Base-by-base conservation (phyloP, 2,329 filamentous ascomycete species). In the Cytospora piceae region DNA sequence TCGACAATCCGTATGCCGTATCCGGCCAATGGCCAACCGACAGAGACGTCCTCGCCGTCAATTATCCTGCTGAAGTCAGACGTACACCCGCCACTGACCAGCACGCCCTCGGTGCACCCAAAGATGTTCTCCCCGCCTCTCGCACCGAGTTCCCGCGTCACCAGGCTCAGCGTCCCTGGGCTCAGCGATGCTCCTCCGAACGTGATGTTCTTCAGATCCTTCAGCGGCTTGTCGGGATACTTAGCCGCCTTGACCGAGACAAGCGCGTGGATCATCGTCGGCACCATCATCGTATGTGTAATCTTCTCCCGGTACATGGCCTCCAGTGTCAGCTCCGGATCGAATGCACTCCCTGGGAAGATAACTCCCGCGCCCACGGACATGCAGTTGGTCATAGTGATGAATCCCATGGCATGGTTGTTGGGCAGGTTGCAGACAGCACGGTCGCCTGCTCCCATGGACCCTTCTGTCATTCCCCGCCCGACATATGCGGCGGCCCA, bases 401-500 rank as follows among this genome's bases (percentile, higher is more conserved):
- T n/a, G 15, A 24, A 64, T 4, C 62, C 62, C 49, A 64, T 64
- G 56, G 56, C 56, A 32, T 64, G 62, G 56, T 64, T 64, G 12
- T 64, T 64, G 15, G 62, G 62, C 9, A 64, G 55, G 15, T 53
- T 59, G 27, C 34, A 34, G 27, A 56, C 54, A 32, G 24, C 29
- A 12, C 49, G 49, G 34, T 53, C 49, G 9, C 62, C 62, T 2
- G 32, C 14, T 8, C 1, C 11, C 22, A 60, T 34, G 6, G 1
- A 1, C 3, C 62, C 62, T 3, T 55, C 24, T 20, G 57, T 3
- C 15, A n/a, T 1, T 15, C 4, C 52, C 34, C 27, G 34, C 17
- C 29, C 60, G 0, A 32, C 29, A 5, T 49, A 31, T 0, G 60
- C 53, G n/a, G 17, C 15, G 14, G 56, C 46, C 46, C 46, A 54